Evolutionary conservation across 495 filamentous ascomycete genomes (phyloP), one percentile per base, ranked within the genome.

Genomic region (Penicillium fimorum): DNA sequence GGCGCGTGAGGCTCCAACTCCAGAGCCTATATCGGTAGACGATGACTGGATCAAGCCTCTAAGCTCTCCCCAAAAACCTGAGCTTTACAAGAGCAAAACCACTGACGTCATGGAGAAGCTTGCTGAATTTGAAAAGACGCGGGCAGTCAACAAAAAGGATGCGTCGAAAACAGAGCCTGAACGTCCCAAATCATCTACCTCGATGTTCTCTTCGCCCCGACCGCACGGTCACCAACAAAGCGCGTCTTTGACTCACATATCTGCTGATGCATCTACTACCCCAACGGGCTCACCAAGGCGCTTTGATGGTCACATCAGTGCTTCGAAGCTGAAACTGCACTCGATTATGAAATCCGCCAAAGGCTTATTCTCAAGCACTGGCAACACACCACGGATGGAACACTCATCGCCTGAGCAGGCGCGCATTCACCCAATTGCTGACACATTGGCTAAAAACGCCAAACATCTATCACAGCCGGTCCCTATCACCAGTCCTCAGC

Each of bases 321-420:
- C 91, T 46, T 91, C 92, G 17, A 96, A 95, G 74, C 87, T 84
- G 59, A 91, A 89, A 67, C 74, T 96, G 33, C 91, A 91, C 40
- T 94, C 91, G 9, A 90, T 95, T 50, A 77, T 96, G 58, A 90
- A 90, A 67, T 88, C 87, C 35, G 91, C 91, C 13, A 91, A 88
- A 65, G 89, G 86, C 17, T 79, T 95, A 42, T 87, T 96, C 57
- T 87, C 87, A 15, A 92, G 85, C 55, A 90, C 88, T 62, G 91
- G 89, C 24, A 84, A 86, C 45, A 77, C 91, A 53, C 85, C 87
- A 8, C 91, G 88, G 64, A 71, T 87, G 46, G 84, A 87, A 55
- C 72, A 75, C 12, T 82, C 81, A 5, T 75, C 74, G 13, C 71
- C 74, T 33, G 68, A 70, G n/a, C 62, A 69, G 29, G 66, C 63